Conservation (phyloP, 2,329 filamentous ascomycete genomes). For the Penicillium capsulatum region DNA sequence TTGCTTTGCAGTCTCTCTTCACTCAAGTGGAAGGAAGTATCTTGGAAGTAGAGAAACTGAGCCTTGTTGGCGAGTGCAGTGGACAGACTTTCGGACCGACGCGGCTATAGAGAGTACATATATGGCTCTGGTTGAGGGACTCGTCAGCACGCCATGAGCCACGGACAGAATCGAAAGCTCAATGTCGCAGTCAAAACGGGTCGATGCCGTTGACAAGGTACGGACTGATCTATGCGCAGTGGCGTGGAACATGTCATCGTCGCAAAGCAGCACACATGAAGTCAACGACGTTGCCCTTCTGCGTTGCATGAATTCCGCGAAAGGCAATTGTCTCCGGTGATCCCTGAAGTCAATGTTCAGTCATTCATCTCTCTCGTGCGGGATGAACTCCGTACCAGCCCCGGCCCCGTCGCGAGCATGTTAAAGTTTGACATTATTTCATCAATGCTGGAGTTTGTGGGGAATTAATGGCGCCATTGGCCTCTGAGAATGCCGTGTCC, state of each 20-base stretch:
- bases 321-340: background rate
- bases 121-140: background rate
- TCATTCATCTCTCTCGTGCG: conserved; percentile 2
- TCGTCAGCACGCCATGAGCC: background rate
- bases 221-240: background rate
- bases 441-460: background rate
- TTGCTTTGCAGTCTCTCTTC: background rate
- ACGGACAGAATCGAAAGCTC: conserved; percentile 2
- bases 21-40: background rate
- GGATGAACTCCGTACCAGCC: conserved; percentile 6
- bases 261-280: background rate
- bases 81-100: background rate
- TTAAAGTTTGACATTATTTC: background rate
- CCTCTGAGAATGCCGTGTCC: background rate
- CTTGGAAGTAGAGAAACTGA: too few relatives aligned
- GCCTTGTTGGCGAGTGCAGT: too few relatives aligned
- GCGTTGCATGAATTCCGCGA: background rate
- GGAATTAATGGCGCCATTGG: conserved; percentile 1
- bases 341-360: conserved; percentile 9
- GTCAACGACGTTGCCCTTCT: conserved; percentile 5
- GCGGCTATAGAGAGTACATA: background rate
- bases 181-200: background rate
- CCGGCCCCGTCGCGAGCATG: background rate
- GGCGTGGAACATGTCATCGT: background rate
- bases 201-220: background rate